Percentiles rank a stretch among this genome's conserved stretches.
phyloP scores from a whole-genome alignment of 495 filamentous ascomycete genomes.

The Penicillium coffeae region DNA sequence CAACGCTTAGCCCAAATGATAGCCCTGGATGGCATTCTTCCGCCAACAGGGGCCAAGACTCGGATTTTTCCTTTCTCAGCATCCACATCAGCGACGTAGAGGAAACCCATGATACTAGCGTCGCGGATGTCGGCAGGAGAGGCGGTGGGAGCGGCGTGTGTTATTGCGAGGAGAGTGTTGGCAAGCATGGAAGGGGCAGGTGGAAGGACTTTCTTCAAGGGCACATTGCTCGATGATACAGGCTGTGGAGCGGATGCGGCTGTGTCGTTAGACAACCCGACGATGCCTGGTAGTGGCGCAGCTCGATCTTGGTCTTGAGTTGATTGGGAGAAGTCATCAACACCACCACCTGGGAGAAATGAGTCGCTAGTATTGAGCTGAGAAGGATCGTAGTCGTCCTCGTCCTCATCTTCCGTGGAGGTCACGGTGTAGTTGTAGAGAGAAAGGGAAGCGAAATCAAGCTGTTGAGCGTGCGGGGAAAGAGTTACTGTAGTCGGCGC shows the following conservation, averaged over 20 bases:
- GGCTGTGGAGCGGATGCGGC: conserved; percentile 1
- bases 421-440: conserved; percentile 61
- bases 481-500: conserved; percentile 60
- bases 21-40: conserved; percentile 70
- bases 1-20: conserved; percentile 61
- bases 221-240: conserved; percentile 21
- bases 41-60: conserved; percentile 75
- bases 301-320: conserved; percentile 18
- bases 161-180: conserved; percentile 74
- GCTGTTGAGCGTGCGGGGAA: conserved; percentile 76
- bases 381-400: conserved; percentile 44
- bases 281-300: conserved; percentile 21
- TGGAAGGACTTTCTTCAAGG: conserved; percentile 34
- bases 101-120: conserved; percentile 84
- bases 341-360: conserved; percentile 45
- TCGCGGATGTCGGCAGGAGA: conserved; percentile 69
- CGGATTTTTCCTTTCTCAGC: conserved; percentile 76
- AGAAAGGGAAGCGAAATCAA: conserved; percentile 66
- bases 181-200: conserved; percentile 34
- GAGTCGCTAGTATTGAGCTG: conserved; percentile 38
- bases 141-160: conserved; percentile 64
- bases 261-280: conserved; percentile 16
- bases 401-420: conserved; percentile 42
- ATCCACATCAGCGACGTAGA: conserved; percentile 89
- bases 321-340: conserved; percentile 26